Evolutionary conservation across 768 basidiomycete species (phyloP).

Genomic region (Hysterangium stoloniferum): DNA sequence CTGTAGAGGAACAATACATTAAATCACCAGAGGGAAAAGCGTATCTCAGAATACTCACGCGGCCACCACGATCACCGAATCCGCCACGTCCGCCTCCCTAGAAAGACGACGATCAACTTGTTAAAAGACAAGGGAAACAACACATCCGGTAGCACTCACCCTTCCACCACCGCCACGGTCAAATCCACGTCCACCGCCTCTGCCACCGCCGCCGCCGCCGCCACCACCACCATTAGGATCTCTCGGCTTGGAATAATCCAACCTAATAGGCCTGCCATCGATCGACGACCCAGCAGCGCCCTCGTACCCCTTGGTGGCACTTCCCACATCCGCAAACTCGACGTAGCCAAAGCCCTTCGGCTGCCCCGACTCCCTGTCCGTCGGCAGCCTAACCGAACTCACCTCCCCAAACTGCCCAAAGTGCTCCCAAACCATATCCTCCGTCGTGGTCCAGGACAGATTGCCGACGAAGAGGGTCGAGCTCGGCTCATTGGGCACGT

Average conservation of each 20-base stretch:
- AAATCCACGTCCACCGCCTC: conserved; percentile 23
- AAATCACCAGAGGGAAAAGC: not conserved
- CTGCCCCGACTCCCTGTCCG: conserved; percentile 82
- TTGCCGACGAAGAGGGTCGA: conserved; percentile 86
- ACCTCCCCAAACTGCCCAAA: conserved; percentile 85
- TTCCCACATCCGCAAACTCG: conserved; percentile 77
- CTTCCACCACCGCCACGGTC: conserved; percentile 36
- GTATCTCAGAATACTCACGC: conserved; percentile 17
- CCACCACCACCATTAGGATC: conserved; percentile 49
- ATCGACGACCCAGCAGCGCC: conserved; percentile 65
- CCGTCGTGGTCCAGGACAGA: conserved; percentile 68
- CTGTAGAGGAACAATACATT: conserved; percentile 11
- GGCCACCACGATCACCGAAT: conserved; percentile 28
- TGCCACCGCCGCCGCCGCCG: conserved; percentile 35
- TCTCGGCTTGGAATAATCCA: conserved; percentile 84
- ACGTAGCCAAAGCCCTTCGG: conserved; percentile 98
- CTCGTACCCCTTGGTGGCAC: conserved; percentile 74
- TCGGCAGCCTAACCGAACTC: conserved; percentile 83
- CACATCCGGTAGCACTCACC: conserved; percentile 17
- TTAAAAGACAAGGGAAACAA: not conserved
- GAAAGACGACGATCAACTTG: not conserved
- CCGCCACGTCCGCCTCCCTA: conserved; percentile 27
- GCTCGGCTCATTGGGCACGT: conserved; percentile 55
- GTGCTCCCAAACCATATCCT: conserved; percentile 83
- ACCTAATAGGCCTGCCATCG: conserved; percentile 69